These are phyloP conservation scores for Clarireedia hainanense DNA, from an alignment of 2,329 filamentous ascomycete genomes.

Conservation along the genomic window DNA sequence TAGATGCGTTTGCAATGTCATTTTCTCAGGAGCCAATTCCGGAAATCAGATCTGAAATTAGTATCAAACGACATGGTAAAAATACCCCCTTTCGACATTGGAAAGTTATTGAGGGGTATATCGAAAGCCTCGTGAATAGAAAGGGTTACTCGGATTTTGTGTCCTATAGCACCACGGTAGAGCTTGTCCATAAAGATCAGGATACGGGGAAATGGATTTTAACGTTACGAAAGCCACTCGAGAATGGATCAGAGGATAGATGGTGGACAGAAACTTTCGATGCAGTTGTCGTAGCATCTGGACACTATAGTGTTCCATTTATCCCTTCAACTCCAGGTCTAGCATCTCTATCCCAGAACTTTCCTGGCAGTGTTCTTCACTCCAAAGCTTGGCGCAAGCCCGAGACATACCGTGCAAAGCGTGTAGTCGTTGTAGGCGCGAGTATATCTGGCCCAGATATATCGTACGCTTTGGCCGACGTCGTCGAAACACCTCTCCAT, in stretches of 20 bases:
- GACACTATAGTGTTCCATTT: constrained; percentile 59
- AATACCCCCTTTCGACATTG: constrained; percentile 57
- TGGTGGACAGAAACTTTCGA: constrained; percentile 61
- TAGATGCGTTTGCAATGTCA: constrained; percentile 50
- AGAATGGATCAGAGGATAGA: constrained; percentile 37
- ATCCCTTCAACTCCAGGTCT: constrained; percentile 55
- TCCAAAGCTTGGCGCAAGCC: constrained; percentile 68
- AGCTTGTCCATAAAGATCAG: constrained; percentile 43
- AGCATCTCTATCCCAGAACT: constrained; percentile 44
- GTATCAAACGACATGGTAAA: constrained; percentile 42
- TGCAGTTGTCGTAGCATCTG: constrained; percentile 57
- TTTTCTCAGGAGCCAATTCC: constrained; percentile 51
- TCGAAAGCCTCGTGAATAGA: constrained; percentile 43
- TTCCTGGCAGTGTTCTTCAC: constrained; percentile 49
- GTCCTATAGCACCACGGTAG: constrained; percentile 53
- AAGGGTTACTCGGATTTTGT: constrained; percentile 46
- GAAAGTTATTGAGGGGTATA: constrained; percentile 46
- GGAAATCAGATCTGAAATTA: constrained; percentile 32
- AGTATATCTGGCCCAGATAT: constrained; percentile 60
- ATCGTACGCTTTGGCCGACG: constrained; percentile 41
- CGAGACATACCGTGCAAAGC: constrained; percentile 46
- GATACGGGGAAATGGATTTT: constrained; percentile 42
- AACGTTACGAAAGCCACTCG: constrained; percentile 38
- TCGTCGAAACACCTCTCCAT: constrained; percentile 40
- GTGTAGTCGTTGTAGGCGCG: constrained; percentile 52